Conservation (phyloP, 257 asterid species). For the Echites panduratus region DNA sequence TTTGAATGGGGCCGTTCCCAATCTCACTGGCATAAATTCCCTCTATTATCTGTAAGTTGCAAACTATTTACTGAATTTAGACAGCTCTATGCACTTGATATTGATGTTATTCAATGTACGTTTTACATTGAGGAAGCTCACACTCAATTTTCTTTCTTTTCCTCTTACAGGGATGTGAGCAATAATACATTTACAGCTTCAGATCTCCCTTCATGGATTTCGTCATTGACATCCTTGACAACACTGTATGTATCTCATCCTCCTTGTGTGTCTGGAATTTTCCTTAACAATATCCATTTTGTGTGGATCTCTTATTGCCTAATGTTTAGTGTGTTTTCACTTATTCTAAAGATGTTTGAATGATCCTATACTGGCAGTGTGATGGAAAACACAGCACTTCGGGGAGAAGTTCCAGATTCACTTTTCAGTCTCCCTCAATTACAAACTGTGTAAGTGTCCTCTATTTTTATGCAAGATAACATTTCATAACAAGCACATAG, state of each 20-base stretch:
- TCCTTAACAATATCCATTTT: too few relatives aligned
- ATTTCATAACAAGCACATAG: not conserved
- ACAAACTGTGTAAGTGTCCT: slow-evolving; percentile 25
- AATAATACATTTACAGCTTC: slow-evolving; percentile 27
- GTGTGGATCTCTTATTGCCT: not conserved
- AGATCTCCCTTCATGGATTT: slow-evolving; percentile 24
- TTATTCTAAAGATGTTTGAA: not conserved
- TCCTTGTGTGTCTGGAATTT: not conserved
- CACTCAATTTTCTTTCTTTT: slow-evolving; percentile 12
- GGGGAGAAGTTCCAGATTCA: slow-evolving; percentile 19
- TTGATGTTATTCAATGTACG: not conserved
- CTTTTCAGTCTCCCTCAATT: slow-evolving; percentile 25
- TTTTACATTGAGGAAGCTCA: not conserved
- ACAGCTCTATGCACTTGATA: not conserved
- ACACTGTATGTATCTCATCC: slow-evolving; percentile 22
- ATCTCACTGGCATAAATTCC: slow-evolving; percentile 52
- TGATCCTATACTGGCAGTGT: slow-evolving; percentile 8
- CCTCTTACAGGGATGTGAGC: slow-evolving; percentile 17
- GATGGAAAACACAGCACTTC: slow-evolving; percentile 23
- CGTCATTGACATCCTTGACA: slow-evolving; percentile 26
- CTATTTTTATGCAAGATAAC: not conserved
- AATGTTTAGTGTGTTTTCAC: not conserved
- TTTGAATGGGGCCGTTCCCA: slow-evolving; percentile 66
- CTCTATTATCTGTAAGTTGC: slow-evolving; percentile 67
- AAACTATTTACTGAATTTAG: not conserved